A percentile compares a stretch with the other conserved stretches of the same genome.
Conservation (phyloP, 352 stramenopile genomes). For the Halophytophthora polymorphica region DNA sequence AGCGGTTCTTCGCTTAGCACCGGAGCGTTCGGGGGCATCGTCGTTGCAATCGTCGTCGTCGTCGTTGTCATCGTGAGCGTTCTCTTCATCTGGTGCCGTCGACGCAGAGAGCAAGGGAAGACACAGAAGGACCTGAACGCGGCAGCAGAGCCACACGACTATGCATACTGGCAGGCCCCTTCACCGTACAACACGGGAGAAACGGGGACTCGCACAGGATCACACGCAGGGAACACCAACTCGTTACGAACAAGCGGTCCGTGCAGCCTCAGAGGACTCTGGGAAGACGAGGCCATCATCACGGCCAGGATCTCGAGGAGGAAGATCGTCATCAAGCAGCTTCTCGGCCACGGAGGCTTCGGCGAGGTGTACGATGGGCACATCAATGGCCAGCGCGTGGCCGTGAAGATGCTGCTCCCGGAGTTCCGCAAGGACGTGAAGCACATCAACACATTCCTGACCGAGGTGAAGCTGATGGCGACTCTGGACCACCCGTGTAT, state of each 20-base stretch:
- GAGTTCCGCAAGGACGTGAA: constrained; percentile 27
- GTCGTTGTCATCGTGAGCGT: not conserved
- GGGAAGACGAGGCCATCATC: constrained; percentile 15
- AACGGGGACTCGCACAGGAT: too few species aligned
- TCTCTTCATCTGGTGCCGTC: not conserved
- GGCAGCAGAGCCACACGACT: too few species aligned
- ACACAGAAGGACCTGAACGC: not conserved
- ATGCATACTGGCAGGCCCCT: too few species aligned
- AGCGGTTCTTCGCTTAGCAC: not conserved
- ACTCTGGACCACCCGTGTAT: constrained; percentile 36
- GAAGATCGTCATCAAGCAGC: constrained; percentile 7
- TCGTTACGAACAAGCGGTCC: not conserved
- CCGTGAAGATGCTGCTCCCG: constrained; percentile 35
- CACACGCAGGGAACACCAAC: not conserved
- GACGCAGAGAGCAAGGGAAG: not conserved
- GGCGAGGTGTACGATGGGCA: not conserved
- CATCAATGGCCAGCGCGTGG: constrained; percentile 16
- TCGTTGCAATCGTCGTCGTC: not conserved
- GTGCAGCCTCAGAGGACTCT: not conserved
- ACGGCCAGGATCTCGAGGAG: too few species aligned
- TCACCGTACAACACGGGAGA: too few species aligned
- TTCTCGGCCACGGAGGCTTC: too few species aligned
- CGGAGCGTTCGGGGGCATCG: not conserved
- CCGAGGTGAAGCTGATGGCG: constrained; percentile 34
- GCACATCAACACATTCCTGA: constrained; percentile 29